These are phyloP conservation scores for Pseudocercospora cruenta DNA, from an alignment of 2,329 filamentous ascomycete genomes.

Conservation along the genomic window DNA sequence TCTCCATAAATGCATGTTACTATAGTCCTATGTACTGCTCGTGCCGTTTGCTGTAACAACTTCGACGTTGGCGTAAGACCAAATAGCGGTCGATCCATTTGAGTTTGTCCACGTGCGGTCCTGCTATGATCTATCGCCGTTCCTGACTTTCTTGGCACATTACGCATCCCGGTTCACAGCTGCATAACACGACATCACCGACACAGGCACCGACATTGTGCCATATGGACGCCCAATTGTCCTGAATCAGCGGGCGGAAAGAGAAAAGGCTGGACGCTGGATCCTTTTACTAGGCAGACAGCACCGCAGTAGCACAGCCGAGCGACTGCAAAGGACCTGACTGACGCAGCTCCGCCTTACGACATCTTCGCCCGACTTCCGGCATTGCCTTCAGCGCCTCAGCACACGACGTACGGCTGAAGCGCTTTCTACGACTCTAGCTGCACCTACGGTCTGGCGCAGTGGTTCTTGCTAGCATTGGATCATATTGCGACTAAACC, in stretches of 20 bases:
- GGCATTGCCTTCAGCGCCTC: background rate
- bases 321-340: background rate
- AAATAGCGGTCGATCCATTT: constrained; percentile 1
- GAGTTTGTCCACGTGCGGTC: constrained; percentile 6
- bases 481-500: background rate
- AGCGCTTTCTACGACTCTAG: background rate
- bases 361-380: background rate
- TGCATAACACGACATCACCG: constrained; percentile 1
- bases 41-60: background rate
- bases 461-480: background rate
- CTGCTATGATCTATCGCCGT: background rate
- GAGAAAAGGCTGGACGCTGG: background rate
- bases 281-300: constrained; percentile 7
- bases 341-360: background rate
- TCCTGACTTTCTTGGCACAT: background rate
- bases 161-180: constrained; percentile 2
- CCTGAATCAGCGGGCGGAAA: background rate
- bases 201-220: constrained; percentile 3
- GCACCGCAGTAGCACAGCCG: background rate
- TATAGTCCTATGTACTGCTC: background rate
- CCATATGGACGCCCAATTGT: constrained; percentile 1
- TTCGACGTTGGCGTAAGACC: background rate
- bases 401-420: constrained; percentile 1
- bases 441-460: background rate
- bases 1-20: no score